phyloP scores from a whole-genome alignment of 768 basidiomycete genomes.

The Mycena rosella region DNA sequence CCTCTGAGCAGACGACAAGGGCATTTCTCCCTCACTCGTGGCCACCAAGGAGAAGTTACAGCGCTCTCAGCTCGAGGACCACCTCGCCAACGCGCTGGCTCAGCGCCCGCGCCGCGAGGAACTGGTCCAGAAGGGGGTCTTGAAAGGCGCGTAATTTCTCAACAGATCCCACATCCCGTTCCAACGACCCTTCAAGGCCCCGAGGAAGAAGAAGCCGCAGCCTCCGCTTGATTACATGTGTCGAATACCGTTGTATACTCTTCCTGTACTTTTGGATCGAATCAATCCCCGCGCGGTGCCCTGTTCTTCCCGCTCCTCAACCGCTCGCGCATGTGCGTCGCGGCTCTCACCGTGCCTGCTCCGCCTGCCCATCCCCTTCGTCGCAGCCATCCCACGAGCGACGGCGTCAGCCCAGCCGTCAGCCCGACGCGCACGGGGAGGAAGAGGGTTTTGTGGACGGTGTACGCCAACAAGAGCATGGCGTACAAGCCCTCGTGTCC shows the following conservation, averaged over 20 bases:
- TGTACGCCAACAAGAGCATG: conserved; percentile 93
- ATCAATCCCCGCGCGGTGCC: conserved; percentile 32
- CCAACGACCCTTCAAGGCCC: conserved; percentile 17
- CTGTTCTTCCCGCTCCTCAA: conserved; percentile 54
- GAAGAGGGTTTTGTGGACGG: conserved; percentile 95
- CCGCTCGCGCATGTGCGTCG: conserved; percentile 62
- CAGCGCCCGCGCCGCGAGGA: conserved; percentile 71
- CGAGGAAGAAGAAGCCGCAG: conserved; percentile 33
- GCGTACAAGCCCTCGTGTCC: conserved; percentile 88
- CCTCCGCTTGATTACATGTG: conserved; percentile 26
- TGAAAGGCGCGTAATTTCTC: conserved; percentile 48
- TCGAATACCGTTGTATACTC: conserved; percentile 27
- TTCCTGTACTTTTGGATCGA: conserved; percentile 33
- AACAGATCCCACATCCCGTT: not conserved
- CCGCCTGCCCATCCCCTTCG: conserved; percentile 84
- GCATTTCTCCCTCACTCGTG: conserved; percentile 69
- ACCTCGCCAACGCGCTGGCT: conserved; percentile 71
- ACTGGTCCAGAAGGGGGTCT: conserved; percentile 74
- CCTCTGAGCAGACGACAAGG: conserved; percentile 65
- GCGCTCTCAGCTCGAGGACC: conserved; percentile 76
- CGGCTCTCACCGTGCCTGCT: conserved; percentile 77
- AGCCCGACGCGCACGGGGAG: conserved; percentile 90
- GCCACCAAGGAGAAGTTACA: conserved; percentile 72
- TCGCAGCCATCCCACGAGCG: conserved; percentile 88
- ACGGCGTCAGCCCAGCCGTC: conserved; percentile 88